phyloP scores from a whole-genome alignment of 106 monocot species.

The Dendrobium nobile region DNA sequence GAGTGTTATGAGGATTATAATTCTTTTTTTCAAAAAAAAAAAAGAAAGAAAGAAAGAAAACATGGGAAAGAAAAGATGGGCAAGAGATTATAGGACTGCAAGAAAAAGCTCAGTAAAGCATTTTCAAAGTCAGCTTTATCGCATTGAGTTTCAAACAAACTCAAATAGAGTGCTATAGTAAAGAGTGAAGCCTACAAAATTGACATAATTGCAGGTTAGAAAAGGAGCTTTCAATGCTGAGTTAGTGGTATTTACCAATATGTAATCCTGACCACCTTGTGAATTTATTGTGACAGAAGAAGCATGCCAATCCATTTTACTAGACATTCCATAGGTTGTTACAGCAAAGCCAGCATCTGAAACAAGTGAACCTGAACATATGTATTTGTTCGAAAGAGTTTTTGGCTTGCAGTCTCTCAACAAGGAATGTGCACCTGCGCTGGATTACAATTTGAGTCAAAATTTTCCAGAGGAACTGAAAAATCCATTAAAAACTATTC shows the following conservation, averaged over 20 bases:
- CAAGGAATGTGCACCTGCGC: constrained; percentile 40
- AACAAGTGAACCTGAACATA: not conserved
- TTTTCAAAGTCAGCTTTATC: not conserved
- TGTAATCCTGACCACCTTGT: constrained; percentile 35
- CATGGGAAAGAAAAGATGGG: too few species aligned
- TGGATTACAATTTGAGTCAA: constrained; percentile 12
- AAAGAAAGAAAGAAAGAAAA: too few species aligned
- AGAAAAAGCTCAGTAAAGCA: not conserved
- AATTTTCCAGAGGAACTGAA: not conserved
- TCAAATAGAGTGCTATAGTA: not conserved
- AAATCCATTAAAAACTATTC: not conserved
- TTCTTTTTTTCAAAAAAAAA: too few species aligned
- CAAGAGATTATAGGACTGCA: too few species aligned
- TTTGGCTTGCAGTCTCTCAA: constrained; percentile 4
- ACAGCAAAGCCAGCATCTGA: constrained; percentile 9
- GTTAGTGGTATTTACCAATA: constrained; percentile 15
- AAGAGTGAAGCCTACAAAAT: not conserved
- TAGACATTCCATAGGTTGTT: constrained; percentile 38
- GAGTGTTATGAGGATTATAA: too few species aligned
- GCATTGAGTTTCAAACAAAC: not conserved
- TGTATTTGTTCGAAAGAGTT: not conserved
- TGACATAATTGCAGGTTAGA: not conserved
- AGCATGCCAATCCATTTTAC: constrained; percentile 35
- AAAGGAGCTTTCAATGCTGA: not conserved
- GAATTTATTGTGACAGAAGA: constrained; percentile 28